Evolutionary conservation across 2,329 filamentous ascomycete species (phyloP), one percentile per base, ranked within the genome.

Genomic region (Fonsecaea pugnacius): DNA sequence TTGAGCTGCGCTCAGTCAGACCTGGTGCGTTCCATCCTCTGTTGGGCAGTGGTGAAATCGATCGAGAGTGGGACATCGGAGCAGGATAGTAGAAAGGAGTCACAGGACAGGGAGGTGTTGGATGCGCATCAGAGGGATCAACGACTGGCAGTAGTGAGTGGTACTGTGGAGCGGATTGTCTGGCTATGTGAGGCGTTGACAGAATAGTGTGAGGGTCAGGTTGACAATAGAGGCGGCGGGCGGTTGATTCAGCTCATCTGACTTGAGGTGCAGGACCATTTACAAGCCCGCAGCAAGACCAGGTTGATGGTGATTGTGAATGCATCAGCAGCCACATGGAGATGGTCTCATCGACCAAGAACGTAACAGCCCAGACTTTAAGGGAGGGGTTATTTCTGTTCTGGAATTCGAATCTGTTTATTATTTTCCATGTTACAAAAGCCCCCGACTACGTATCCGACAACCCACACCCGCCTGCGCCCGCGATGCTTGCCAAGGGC

Each of bases 11-110:
- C 66, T 90, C 87, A 73, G 87, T 89, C 74, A 91, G 84, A 69
- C 89, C 91, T 62, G 90, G 92, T 78, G 89, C 95, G 62, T 91
- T 87, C 93, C 94, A 97, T 72, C 92, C 92, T 74, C 91, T 92
- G 72, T 90, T 90, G 67, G 88, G 89, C 68, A 87, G 85, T 67
- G 93, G 94, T 62, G 92, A 96, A 57, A 93, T 91, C 74, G 91
- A 96, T 78, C 92, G 88, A 70, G 92, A 95, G 68, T 94, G 80
- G 70, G 91, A 91, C 93, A 96, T 96, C 72, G 71, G 82, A 50
- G 86, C 83, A 58, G 83, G 87, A 35, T 54, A 43, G 32, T 36
- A 5, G 33, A 53, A 16, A 24, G 51, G 43, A 35, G 43, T 52
- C 43, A 38, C 35, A 38, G 32, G 57, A 59, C 46, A 18, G 32